phyloP scores from a whole-genome alignment of 139 green algal genomes.

The Chara braunii region DNA sequence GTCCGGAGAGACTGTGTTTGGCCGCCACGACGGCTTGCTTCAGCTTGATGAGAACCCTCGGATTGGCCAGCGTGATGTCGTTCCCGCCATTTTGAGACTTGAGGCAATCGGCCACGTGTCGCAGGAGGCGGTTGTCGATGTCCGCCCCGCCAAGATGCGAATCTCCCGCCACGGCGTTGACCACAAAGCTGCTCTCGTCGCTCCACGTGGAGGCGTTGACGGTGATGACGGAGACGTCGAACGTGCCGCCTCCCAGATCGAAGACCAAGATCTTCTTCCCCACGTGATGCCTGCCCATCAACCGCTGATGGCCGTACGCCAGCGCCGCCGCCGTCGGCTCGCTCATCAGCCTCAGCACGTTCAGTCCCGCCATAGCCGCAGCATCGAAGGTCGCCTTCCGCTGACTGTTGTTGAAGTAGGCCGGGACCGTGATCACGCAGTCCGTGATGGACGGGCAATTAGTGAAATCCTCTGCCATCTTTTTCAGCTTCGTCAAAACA shows the following conservation, averaged over 20 bases:
- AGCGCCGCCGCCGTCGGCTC: conserved; percentile 93
- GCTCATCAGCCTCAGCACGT: conserved; percentile 88
- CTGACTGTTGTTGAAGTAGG: conserved; percentile 67
- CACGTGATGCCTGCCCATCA: no score
- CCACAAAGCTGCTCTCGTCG: conserved; percentile 28
- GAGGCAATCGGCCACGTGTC: no score
- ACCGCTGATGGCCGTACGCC: conserved; percentile 74
- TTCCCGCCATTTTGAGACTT: no score
- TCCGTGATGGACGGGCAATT: conserved; percentile 71
- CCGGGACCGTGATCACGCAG: conserved; percentile 81
- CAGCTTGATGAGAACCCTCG: no score
- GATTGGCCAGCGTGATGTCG: no score
- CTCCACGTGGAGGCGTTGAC: no score
- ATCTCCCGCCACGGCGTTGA: conserved; percentile 29
- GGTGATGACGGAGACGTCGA: conserved; percentile 38
- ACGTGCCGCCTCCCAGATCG: conserved; percentile 48
- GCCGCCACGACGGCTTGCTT: no score
- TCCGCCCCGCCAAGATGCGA: conserved; percentile 46
- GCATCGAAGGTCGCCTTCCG: conserved; percentile 47
- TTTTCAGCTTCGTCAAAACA: conserved; percentile 83
- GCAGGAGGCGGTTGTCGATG: no score
- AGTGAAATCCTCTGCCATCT: conserved; percentile 80
- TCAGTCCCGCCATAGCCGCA: conserved; percentile 68
- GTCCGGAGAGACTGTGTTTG: no score
- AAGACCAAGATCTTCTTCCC: conserved; percentile 52